A percentile compares a stretch with the other conserved stretches of the same genome.
Conservation (phyloP, 345 rosid species). For the Gossypium raimondii region DNA sequence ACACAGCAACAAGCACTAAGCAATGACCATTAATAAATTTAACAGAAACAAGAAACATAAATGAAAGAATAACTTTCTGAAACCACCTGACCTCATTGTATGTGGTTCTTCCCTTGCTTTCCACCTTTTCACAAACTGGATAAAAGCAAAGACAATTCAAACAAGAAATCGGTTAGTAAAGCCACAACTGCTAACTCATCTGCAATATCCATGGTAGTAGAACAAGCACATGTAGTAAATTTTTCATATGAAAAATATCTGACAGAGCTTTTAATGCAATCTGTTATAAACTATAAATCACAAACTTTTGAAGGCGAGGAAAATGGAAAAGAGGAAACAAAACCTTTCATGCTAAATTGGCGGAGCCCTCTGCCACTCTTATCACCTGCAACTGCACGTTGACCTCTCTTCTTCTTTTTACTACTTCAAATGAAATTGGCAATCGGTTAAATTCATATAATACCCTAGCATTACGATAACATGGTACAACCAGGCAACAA, state of each 20-base stretch:
- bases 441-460: conserved; percentile 6
- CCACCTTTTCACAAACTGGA: conserved; percentile 95
- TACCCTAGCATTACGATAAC: not conserved
- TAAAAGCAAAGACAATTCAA: conserved; percentile 18
- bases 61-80: conserved; percentile 19
- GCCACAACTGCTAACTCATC: not conserved
- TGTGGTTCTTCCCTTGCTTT: conserved; percentile 97
- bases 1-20: not conserved
- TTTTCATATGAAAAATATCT: conserved; percentile 6
- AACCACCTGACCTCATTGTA: conserved; percentile 82
- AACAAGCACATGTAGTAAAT: not conserved
- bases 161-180: conserved; percentile 7
- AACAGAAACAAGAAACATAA: conserved; percentile 1
- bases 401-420: conserved; percentile 93
- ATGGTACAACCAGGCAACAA: not conserved
- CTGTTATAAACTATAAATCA: not conserved
- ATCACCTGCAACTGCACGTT: conserved; percentile 82
- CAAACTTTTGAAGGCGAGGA: not conserved
- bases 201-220: not conserved
- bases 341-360: conserved; percentile 99
- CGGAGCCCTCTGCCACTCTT: conserved; percentile 98
- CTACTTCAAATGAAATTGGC: conserved; percentile 31
- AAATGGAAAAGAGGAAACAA: conserved; percentile 2
- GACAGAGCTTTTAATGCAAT: not conserved
- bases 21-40: not conserved